These are phyloP conservation scores for Talaromyces trachyspermus DNA, from an alignment of 495 filamentous ascomycete species.

Conservation along the genomic window DNA sequence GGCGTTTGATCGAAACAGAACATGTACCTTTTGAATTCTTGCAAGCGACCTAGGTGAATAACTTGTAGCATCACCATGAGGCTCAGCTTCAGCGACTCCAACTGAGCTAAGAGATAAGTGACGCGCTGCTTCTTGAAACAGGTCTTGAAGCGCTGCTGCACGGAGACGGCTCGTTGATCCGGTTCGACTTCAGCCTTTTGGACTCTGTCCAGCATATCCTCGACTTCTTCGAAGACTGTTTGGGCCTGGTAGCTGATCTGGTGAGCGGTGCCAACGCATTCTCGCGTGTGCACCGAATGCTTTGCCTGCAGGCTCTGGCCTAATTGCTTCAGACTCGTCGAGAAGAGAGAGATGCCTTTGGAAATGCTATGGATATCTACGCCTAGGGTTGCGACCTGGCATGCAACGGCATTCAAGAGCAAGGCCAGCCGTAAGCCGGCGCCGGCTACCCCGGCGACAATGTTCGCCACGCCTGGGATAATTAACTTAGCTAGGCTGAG, in stretches of 20 bases:
- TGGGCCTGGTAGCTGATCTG: conserved; percentile 36
- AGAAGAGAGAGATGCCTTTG: conserved; percentile 38
- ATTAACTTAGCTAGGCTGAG: not conserved
- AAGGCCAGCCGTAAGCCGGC: conserved; percentile 38
- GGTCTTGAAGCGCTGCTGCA: conserved; percentile 35
- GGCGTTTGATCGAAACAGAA: not conserved
- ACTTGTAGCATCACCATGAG: conserved; percentile 35
- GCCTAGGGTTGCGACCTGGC: conserved; percentile 34
- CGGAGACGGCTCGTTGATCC: conserved; percentile 19
- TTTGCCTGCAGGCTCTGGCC: conserved; percentile 25
- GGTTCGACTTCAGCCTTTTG: conserved; percentile 29
- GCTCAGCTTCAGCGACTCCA: conserved; percentile 39
- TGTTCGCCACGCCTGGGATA: conserved; percentile 1
- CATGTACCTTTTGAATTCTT: conserved; percentile 13
- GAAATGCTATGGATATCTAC: conserved; percentile 40
- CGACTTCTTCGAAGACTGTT: conserved; percentile 35
- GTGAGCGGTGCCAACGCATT: conserved; percentile 30
- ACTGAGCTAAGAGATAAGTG: conserved; percentile 36
- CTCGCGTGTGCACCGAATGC: conserved; percentile 19
- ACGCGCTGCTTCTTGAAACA: conserved; percentile 39
- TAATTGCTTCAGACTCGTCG: conserved; percentile 35
- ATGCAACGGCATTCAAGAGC: conserved; percentile 36
- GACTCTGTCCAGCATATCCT: conserved; percentile 35
- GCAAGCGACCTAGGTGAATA: conserved; percentile 28
- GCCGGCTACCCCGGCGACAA: conserved; percentile 31